A percentile compares a stretch with the other conserved stretches of the same genome.
phyloP scores from a whole-genome alignment of 148 eudicot genomes.

The Rhododendron mucronatum region DNA sequence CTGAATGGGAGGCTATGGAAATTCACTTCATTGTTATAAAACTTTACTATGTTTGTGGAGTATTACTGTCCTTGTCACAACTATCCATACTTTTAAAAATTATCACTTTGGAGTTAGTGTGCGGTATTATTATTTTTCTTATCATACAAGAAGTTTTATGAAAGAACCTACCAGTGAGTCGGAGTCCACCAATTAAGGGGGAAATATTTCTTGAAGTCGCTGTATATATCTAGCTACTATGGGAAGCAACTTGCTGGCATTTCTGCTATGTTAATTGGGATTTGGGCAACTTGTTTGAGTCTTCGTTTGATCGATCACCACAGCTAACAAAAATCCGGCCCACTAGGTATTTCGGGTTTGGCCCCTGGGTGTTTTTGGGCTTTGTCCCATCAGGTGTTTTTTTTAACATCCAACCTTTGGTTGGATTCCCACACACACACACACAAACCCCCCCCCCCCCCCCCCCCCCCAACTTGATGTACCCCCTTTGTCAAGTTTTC shows the following conservation, averaged over 20 bases:
- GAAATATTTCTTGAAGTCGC: not conserved
- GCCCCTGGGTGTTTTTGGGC: too few species aligned
- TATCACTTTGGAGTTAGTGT: not conserved
- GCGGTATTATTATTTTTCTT: not conserved
- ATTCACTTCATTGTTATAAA: not conserved
- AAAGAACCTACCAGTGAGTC: not conserved
- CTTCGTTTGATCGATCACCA: not conserved
- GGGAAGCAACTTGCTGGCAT: not conserved
- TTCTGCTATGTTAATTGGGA: not conserved
- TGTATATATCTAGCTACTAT: not conserved
- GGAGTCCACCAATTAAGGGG: not conserved
- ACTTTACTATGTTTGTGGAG: not conserved
- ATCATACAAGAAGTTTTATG: not conserved
- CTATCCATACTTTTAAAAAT: not conserved
- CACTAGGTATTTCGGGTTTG: too few species aligned
- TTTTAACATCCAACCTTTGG: too few species aligned
- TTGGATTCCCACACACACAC: too few species aligned
- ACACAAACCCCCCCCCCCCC: too few species aligned
- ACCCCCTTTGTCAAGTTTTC: too few species aligned
- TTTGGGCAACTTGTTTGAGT: not conserved
- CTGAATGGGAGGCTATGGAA: not conserved
- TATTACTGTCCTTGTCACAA: not conserved
- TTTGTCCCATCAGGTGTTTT: too few species aligned
- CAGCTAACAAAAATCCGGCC: not conserved
- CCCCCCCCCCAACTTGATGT: too few species aligned